Percentiles rank a stretch among this genome's conserved stretches.
These are phyloP conservation scores for Kuraishia molischiana DNA, from an alignment of 805 yeast species.

Conservation along the genomic window DNA sequence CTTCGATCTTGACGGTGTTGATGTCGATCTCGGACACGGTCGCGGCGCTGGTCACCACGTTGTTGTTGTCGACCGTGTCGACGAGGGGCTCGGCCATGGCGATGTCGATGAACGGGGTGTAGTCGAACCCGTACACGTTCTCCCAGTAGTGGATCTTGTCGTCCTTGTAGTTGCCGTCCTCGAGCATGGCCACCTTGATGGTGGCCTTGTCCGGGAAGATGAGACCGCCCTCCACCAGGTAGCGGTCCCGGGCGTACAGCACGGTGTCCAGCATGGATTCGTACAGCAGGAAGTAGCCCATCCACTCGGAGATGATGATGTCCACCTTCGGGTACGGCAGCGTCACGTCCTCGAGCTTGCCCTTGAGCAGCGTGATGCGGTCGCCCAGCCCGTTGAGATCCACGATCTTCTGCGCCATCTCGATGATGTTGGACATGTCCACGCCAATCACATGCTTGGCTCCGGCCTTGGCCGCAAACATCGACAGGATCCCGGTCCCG, in stretches of 20 bases:
- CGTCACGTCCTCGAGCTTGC: slow-evolving; percentile 87
- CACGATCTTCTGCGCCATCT: slow-evolving; percentile 88
- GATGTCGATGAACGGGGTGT: slow-evolving; percentile 76
- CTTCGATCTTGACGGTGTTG: slow-evolving; percentile 78
- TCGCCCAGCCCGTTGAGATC: slow-evolving; percentile 75
- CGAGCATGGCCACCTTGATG: slow-evolving; percentile 84
- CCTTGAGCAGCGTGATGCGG: slow-evolving; percentile 80
- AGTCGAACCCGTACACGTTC: slow-evolving; percentile 95
- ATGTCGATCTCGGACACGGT: slow-evolving; percentile 77
- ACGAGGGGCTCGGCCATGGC: slow-evolving; percentile 94
- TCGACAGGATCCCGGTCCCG: slow-evolving; percentile 95
- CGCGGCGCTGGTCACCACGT: slow-evolving; percentile 64
- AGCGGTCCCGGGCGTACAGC: slow-evolving; percentile 85
- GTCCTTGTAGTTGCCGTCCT: slow-evolving; percentile 84
- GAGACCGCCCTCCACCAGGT: slow-evolving; percentile 73
- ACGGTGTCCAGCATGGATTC: slow-evolving; percentile 99
- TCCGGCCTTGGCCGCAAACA: slow-evolving; percentile 99
- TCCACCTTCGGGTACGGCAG: slow-evolving; percentile 87
- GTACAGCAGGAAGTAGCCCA: slow-evolving; percentile 94
- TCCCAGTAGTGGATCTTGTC: slow-evolving; percentile 94
- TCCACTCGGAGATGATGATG: slow-evolving; percentile 96
- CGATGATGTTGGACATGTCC: slow-evolving; percentile 94
- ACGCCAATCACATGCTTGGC: slow-evolving; percentile 97
- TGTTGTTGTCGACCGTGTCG: slow-evolving; percentile 76
- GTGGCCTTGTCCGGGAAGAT: slow-evolving; percentile 92